Percentiles rank a stretch among this genome's conserved stretches.
These are phyloP conservation scores for Leishmania martiniquensis DNA, from an alignment of 208 protist species.

Conservation along the genomic window DNA sequence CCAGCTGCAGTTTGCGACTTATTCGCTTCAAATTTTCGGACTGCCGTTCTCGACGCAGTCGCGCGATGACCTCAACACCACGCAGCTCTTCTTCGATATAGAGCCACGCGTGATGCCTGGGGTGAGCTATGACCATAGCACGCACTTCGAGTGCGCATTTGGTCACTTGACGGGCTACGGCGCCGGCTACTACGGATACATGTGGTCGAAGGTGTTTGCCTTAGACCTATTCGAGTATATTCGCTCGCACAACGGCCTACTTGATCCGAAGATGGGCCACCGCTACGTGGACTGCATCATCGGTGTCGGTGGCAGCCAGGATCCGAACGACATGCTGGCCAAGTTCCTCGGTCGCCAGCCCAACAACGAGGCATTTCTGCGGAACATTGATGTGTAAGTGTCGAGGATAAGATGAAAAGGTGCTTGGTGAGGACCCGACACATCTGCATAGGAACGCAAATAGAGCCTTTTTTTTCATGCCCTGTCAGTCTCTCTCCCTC, in stretches of 20 bases:
- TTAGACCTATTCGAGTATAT: conserved; percentile 88
- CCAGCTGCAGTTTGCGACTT: conserved; percentile 80
- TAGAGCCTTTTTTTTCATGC: background rate
- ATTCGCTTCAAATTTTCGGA: conserved; percentile 77
- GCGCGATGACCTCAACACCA: conserved; percentile 52
- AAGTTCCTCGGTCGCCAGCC: conserved; percentile 88
- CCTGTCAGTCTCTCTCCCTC: background rate
- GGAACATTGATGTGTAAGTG: conserved; percentile 62
- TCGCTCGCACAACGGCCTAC: conserved; percentile 58
- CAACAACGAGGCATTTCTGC: conserved; percentile 78
- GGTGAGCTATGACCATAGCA: conserved; percentile 56
- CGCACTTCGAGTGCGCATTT: conserved; percentile 85
- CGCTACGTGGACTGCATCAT: conserved; percentile 81
- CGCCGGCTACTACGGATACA: conserved; percentile 87
- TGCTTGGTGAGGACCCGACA: background rate
- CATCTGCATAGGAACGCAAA: background rate
- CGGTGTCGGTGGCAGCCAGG: conserved; percentile 71
- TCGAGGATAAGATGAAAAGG: background rate
- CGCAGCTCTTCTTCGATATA: conserved; percentile 59
- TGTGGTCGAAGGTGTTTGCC: conserved; percentile 89
- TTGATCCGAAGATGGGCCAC: conserved; percentile 64
- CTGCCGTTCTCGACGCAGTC: conserved; percentile 65
- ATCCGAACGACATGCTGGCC: conserved; percentile 73
- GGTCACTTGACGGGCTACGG: conserved; percentile 82
- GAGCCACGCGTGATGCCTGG: conserved; percentile 61